Evolutionary conservation across 179 eudicot species (phyloP).

Genomic region (Kewa caespitosa): DNA sequence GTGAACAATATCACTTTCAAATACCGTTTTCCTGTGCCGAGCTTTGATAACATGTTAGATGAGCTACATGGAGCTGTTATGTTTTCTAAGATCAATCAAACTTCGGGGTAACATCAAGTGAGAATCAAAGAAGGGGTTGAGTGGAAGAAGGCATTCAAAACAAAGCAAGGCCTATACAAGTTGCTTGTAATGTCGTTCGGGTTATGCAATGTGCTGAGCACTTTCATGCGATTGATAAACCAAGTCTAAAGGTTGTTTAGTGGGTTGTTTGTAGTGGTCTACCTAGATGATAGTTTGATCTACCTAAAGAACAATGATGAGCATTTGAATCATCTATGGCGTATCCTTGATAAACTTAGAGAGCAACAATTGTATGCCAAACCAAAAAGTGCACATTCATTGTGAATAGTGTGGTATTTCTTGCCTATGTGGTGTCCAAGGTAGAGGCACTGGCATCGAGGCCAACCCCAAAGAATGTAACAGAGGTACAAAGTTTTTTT

Average conservation of each 20-base stretch:
- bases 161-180: neutral
- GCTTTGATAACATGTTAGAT: no score
- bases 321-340: neutral
- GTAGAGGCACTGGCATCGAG: neutral
- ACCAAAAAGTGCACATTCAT: neutral
- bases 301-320: neutral
- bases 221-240: neutral
- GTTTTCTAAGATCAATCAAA: neutral
- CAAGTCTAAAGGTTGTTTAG: neutral
- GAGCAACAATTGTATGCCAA: neutral
- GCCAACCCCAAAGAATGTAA: neutral
- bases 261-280: neutral
- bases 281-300: neutral
- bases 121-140: neutral
- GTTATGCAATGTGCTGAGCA: neutral
- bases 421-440: neutral
- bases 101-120: neutral
- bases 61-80: neutral
- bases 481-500: neutral
- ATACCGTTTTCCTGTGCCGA: no score
- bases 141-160: neutral
- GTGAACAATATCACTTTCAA: no score
- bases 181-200: neutral
- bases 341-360: neutral
- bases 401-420: neutral